These are phyloP conservation scores for Aspergillus fumigatus DNA, from an alignment of 2,329 filamentous ascomycete genomes.

Conservation along the genomic window DNA sequence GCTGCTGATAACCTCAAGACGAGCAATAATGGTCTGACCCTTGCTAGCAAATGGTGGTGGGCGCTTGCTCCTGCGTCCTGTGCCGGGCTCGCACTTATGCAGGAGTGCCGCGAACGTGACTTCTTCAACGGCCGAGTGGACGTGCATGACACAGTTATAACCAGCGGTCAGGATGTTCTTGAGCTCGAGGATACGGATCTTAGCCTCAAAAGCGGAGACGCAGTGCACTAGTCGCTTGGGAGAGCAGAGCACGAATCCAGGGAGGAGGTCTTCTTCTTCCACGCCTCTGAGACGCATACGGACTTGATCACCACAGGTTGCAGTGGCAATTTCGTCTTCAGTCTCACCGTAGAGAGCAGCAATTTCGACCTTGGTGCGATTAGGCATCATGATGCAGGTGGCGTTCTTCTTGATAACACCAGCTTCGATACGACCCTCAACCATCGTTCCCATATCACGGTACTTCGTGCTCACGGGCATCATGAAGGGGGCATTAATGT, in stretches of 20 bases:
- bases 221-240: conserved; percentile 90
- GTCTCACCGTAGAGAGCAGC: conserved; percentile 90
- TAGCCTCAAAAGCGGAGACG: conserved; percentile 85
- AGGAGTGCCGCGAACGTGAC: conserved; percentile 84
- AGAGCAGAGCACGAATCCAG: conserved; percentile 93
- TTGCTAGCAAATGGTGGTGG: conserved; percentile 83
- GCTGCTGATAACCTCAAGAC: conserved; percentile 80
- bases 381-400: conserved; percentile 90
- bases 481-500: conserved; percentile 98
- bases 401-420: conserved; percentile 89
- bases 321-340: conserved; percentile 80
- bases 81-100: conserved; percentile 94
- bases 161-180: conserved; percentile 91
- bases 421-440: conserved; percentile 95
- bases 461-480: conserved; percentile 97
- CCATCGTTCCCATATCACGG: conserved; percentile 92
- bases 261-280: conserved; percentile 94
- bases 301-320: conserved; percentile 91
- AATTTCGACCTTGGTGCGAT: conserved; percentile 74
- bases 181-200: conserved; percentile 90
- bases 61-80: conserved; percentile 85
- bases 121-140: conserved; percentile 96
- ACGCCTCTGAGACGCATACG: conserved; percentile 87
- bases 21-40: conserved; percentile 81
- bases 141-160: conserved; percentile 96